These are phyloP conservation scores for Corynascus novoguineensis DNA, from an alignment of 495 filamentous ascomycete species.

Conservation along the genomic window DNA sequence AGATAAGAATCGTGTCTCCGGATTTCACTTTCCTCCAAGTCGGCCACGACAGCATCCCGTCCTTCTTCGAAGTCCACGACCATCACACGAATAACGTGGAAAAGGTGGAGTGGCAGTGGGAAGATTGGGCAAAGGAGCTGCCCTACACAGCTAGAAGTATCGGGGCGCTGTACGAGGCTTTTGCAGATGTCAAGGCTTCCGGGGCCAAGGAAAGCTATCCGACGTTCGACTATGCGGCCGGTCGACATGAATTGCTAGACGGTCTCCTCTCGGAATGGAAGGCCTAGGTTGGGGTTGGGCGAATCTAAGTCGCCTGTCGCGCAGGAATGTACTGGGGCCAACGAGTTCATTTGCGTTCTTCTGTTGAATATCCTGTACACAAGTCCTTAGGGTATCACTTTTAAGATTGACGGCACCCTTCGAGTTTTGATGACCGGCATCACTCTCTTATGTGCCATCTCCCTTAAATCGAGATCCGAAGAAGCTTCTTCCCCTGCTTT, in stretches of 20 bases:
- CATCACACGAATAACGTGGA: slow-evolving; percentile 39
- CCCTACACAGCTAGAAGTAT: slow-evolving; percentile 38
- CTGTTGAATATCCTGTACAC: too few relatives aligned
- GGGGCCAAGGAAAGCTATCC: slow-evolving; percentile 20
- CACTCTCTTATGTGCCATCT: background rate
- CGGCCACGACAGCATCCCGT: slow-evolving; percentile 25
- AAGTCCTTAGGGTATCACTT: background rate
- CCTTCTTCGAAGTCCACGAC: slow-evolving; percentile 42
- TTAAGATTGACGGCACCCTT: slow-evolving; percentile 3
- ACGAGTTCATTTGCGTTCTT: too few relatives aligned
- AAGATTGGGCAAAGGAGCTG: slow-evolving; percentile 37
- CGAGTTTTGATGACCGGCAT: background rate
- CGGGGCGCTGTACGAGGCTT: slow-evolving; percentile 47
- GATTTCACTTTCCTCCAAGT: slow-evolving; percentile 34
- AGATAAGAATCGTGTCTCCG: slow-evolving; percentile 43
- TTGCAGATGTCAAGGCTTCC: slow-evolving; percentile 26
- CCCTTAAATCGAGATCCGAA: slow-evolving; percentile 6
- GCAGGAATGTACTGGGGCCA: too few relatives aligned
- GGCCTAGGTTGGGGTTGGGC: background rate
- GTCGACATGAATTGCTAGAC: slow-evolving; percentile 38
- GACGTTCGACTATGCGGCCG: slow-evolving; percentile 40
- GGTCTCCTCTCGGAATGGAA: slow-evolving; percentile 18
- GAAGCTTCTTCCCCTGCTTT: background rate
- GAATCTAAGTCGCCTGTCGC: background rate
- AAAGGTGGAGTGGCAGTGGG: slow-evolving; percentile 38